phyloP scores from a whole-genome alignment of 2,329 filamentous ascomycete genomes.

The Colletotrichum melonis region DNA sequence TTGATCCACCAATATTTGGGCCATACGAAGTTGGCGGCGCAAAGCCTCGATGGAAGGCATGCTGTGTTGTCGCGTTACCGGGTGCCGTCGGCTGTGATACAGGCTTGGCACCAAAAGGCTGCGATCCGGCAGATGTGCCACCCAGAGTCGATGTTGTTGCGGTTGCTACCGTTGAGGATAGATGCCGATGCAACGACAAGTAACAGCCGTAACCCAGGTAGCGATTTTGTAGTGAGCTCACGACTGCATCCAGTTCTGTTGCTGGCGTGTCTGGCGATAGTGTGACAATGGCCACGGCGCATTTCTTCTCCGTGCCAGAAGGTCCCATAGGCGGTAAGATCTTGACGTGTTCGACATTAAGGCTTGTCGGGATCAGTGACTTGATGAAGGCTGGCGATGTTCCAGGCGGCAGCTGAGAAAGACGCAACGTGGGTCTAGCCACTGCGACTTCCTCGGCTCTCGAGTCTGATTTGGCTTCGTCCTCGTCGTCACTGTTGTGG shows the following conservation, averaged over 20 bases:
- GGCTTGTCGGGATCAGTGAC: slow-evolving; percentile 65
- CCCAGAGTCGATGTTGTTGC: slow-evolving; percentile 51
- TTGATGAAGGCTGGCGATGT: slow-evolving; percentile 71
- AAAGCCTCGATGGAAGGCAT: slow-evolving; percentile 69
- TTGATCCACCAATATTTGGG: slow-evolving; percentile 49
- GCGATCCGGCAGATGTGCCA: slow-evolving; percentile 61
- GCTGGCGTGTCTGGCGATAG: slow-evolving; percentile 83
- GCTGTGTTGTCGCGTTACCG: slow-evolving; percentile 52
- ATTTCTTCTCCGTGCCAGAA: slow-evolving; percentile 72
- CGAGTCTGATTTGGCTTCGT: slow-evolving; percentile 55
- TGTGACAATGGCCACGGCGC: slow-evolving; percentile 82
- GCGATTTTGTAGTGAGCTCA: slow-evolving; percentile 82
- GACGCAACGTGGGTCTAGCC: slow-evolving; percentile 71
- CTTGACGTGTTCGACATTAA: slow-evolving; percentile 79
- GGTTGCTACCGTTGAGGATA: slow-evolving; percentile 77
- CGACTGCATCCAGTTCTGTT: slow-evolving; percentile 83
- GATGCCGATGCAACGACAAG: slow-evolving; percentile 81
- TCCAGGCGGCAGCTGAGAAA: slow-evolving; percentile 70
- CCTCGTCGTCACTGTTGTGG: slow-evolving; percentile 72
- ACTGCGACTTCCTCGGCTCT: slow-evolving; percentile 68
- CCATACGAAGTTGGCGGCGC: slow-evolving; percentile 81
- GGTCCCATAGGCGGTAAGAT: slow-evolving; percentile 69
- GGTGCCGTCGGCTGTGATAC: slow-evolving; percentile 57
- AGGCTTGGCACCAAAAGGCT: slow-evolving; percentile 83
- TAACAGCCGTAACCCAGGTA: slow-evolving; percentile 90